Evolutionary conservation across 768 basidiomycete species (phyloP), one percentile per base, ranked within the genome.

Genomic region (Lentinula aciculospora): DNA sequence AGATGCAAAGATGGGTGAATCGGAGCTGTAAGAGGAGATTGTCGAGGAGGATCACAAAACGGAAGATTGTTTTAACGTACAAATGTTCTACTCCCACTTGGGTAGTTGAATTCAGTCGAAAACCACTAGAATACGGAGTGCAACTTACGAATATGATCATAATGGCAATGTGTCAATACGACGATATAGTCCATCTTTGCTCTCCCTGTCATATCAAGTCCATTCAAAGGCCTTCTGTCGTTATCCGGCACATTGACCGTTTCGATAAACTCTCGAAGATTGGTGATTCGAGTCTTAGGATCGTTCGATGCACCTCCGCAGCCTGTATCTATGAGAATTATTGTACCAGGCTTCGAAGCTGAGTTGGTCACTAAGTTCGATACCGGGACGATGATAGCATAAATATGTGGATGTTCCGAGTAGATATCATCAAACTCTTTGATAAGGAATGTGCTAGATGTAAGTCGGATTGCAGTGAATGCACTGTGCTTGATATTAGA

Each of bases 121-220:
- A 27, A 19, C 44, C 58, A 36, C 29, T 19, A 13, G 8, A 4
- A 25, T 5, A n/a, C n/a, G n/a, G n/a, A n/a, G n/a, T n/a, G n/a
- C n/a, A 2, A 72, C 81, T 53, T 65, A 83, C 81, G 68, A 34
- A 83, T 83, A 61, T 83, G 81, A 61, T 83, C 82, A 60, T 81
- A 82, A 60, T 83, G 82, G 58, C 80, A 81, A 63, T 83, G 81
- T 10, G 75, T 81, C 40, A 75, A 68, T 21, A 78, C 76, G 8
- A 83, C 73, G 36, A 81, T 63, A 58, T 83, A 83, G 36, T 65
- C 63, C 72, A 78, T 64, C 13, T 28, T 48, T 31, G 8, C 13
- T 6, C 32, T 13, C 17, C 37, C 37, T 39, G 13, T 17, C 46
- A 58, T 74, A 27, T 45, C 23, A 2, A 63, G 68, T 42, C 67